Evolutionary conservation across 768 basidiomycete species (phyloP), one percentile per base, ranked within the genome.

Genomic region (Termitomyces titanicus): DNA sequence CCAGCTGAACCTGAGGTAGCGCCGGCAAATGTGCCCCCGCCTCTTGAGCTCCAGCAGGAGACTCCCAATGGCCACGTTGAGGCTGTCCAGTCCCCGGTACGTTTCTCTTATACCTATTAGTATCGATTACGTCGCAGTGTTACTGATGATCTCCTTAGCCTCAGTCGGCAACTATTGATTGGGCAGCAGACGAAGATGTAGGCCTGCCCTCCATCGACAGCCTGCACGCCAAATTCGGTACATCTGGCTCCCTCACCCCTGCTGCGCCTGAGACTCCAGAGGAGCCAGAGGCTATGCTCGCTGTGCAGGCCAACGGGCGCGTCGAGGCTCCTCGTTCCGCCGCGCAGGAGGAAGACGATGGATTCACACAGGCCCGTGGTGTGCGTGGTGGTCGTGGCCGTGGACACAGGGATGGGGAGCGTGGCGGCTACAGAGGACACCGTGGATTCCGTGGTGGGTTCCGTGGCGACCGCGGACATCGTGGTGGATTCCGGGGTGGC

Each of bases 111-210:
- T 38, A 1, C 1, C 17, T 11, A 15, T 2, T 5, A 13, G 9
- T 18, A 38, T 45, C 8, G 6, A 1, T 20, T 18, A 40, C 13
- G 9, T 25, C 7, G 11, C 51, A 15, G 0, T 27, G 12, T 34
- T 22, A 20, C 48, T 59, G 15, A 57, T 39, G 24, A 33, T n/a
- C 22, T 20, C 18, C n/a, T 18, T 53, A 53, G 49, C 61, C 53
- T 47, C 55, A 60, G 47, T 58, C 53, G 58, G 66, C 61, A n/a
- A 71, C 81, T 25, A 77, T 93, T 53, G 86, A 93, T 68, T 93
- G 92, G 91, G 88, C 91, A 15, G 84, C 83, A 39, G 89, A 91
- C 53, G 88, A 90, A n/a, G 86, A 87, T 58, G 81, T 77, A 17
- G 89, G 81, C 5, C 80, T 93, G 15, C 91, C 92, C n/a, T 76